Conservation (phyloP, 2,329 filamentous ascomycete genomes). For the Aspergillus pseudotamarii region DNA sequence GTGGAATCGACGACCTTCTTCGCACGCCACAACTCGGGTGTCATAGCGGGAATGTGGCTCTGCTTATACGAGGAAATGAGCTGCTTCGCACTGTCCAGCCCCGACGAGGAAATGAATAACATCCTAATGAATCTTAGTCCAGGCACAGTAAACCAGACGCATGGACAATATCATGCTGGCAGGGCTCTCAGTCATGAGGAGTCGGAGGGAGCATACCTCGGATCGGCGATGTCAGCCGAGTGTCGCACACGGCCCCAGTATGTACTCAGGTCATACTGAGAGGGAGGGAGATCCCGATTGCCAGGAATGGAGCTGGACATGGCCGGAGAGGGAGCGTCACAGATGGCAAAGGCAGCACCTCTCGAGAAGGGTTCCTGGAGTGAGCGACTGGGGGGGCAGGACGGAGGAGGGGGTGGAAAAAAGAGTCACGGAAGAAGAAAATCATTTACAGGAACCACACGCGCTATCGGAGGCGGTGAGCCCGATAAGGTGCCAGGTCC, state of each 20-base stretch:
- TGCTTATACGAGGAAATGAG: slow-evolving; percentile 85
- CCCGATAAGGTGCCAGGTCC: slow-evolving; percentile 28
- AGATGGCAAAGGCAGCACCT: slow-evolving; percentile 11
- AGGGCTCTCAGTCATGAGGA: not conserved
- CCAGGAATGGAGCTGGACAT: slow-evolving; percentile 68
- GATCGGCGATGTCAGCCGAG: slow-evolving; percentile 86
- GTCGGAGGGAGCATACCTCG: slow-evolving; percentile 69
- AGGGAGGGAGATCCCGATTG: slow-evolving; percentile 80
- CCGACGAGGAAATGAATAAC: slow-evolving; percentile 74
- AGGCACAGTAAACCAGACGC: not conserved
- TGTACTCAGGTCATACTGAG: slow-evolving; percentile 87
- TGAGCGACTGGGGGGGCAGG: not conserved
- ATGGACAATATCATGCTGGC: not conserved
- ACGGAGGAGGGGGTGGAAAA: not conserved
- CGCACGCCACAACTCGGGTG: slow-evolving; percentile 85
- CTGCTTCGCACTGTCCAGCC: slow-evolving; percentile 83
- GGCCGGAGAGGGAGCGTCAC: slow-evolving; percentile 13
- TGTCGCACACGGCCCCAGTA: slow-evolving; percentile 96
- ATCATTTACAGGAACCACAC: slow-evolving; percentile 18
- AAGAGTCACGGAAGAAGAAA: slow-evolving; percentile 17
- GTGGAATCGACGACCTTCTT: slow-evolving; percentile 98
- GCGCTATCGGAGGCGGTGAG: slow-evolving; percentile 40
- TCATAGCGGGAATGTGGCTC: slow-evolving; percentile 78
- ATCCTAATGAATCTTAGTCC: slow-evolving; percentile 61
- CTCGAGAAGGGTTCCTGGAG: slow-evolving; percentile 6